Evolutionary conservation across 805 yeast species (phyloP), one percentile per base, ranked within the genome.

Genomic region (Starmerella riodocensis): DNA sequence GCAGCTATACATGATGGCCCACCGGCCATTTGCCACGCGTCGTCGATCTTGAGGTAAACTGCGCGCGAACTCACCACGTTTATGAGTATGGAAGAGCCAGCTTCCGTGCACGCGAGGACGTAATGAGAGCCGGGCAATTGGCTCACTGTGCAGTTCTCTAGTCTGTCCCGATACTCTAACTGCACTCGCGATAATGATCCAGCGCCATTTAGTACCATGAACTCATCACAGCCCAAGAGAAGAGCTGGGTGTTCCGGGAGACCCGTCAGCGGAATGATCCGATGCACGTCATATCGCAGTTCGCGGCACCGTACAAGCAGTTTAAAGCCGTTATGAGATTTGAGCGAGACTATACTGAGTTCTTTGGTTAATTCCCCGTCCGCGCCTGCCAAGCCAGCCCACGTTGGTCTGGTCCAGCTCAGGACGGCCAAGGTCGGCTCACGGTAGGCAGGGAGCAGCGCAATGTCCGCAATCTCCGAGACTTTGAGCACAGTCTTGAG

Each of bases 341-440:
- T 30, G n/a, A 30, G 5, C 24, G 27, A 14, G 12, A 31, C 36
- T 7, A 37, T 29, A 4, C 21, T 29, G 1, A 41, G 13, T 2
- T 17, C 23, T 18, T 37, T 35, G 4, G 47, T 40, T 3, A 23
- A 25, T 11, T 14, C 28, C 17, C 41, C 47, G 6, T 60, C 63
- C 36, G 67, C 60, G 2, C 77, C 67, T 25, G 78, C 59, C 38
- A 71, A 67, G 0, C 94, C 94, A 0, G 93, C 76, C 94, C 95
- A 83, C 0, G 85, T 73, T 16, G 70, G 65, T 14, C 60, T 62
- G 24, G 73, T 72, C 38, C 74, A 70, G 46, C 63, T 71, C 21
- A 84, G 54, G 4, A 84, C 66, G 0, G 79, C 88, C 17, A 84
- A 49, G 0, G 96, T 86, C 0, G 96, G 93, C 42, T 78, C 91